Evolutionary conservation across 73 alveolate genomes (phyloP).

Genomic region (Paramecium pentaurelia): DNA sequence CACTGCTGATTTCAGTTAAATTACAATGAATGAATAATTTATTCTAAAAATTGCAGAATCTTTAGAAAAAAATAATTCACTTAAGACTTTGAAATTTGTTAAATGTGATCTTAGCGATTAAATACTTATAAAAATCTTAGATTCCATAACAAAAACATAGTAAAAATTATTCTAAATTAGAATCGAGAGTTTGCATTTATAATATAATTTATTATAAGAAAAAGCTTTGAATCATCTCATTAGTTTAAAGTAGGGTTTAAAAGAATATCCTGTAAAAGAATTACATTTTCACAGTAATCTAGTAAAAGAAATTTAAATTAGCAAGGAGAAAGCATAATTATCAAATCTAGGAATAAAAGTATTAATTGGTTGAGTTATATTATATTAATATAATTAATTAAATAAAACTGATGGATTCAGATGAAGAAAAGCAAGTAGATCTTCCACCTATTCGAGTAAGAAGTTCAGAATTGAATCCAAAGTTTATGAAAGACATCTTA

Average conservation of each 20-base stretch:
- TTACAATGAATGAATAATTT: background rate
- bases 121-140: background rate
- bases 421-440: conserved; percentile 35
- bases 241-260: background rate
- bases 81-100: background rate
- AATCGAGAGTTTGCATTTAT: background rate
- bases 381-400: background rate
- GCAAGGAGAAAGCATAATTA: conserved; percentile 26
- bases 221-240: background rate
- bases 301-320: background rate
- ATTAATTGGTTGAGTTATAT: background rate
- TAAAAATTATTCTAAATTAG: background rate
- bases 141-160: background rate
- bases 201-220: background rate
- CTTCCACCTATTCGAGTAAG: conserved; percentile 33
- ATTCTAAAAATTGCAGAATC: background rate
- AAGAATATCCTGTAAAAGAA: background rate
- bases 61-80: background rate
- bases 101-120: conserved; percentile 16
- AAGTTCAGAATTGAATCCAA: conserved; percentile 23
- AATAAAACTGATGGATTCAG: conserved; percentile 51
- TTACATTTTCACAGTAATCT: background rate
- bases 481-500: conserved; percentile 39
- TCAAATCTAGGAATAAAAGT: conserved; percentile 10
- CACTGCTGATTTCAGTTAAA: conserved; percentile 30